A percentile compares a stretch with the other conserved stretches of the same genome.
These are phyloP conservation scores for Corinectria fuckeliana DNA, from an alignment of 2,329 filamentous ascomycete species.

Conservation along the genomic window DNA sequence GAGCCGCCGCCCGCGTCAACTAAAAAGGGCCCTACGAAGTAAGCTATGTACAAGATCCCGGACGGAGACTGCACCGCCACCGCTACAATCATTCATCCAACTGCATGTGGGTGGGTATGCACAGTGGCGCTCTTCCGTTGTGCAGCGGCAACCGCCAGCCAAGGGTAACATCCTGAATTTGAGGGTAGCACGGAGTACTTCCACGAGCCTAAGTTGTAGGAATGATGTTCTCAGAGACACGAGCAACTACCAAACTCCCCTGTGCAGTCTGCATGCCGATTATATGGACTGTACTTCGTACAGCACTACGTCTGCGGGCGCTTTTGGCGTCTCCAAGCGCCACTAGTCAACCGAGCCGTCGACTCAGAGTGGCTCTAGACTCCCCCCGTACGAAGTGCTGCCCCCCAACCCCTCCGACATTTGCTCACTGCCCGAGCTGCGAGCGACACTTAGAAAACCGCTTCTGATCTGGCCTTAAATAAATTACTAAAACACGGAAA, in stretches of 20 bases:
- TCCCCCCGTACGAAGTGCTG: not conserved
- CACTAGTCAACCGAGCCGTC: not conserved
- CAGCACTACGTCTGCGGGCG: too few relatives aligned
- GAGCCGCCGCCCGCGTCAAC: not conserved
- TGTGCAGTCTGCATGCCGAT: too few relatives aligned
- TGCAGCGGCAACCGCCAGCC: not conserved
- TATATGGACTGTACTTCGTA: too few relatives aligned
- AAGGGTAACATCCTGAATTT: not conserved
- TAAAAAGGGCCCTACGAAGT: not conserved
- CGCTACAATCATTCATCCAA: not conserved
- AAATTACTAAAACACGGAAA: not conserved
- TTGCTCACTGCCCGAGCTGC: not conserved
- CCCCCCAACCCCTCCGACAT: not conserved
- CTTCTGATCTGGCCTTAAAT: not conserved
- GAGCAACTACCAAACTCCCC: not conserved
- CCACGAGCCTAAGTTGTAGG: too few relatives aligned
- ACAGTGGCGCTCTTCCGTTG: not conserved
- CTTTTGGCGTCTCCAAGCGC: not conserved
- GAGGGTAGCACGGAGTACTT: not conserved
- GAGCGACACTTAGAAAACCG: not conserved
- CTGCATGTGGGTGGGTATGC: not conserved
- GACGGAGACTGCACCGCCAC: constrained; percentile 18
- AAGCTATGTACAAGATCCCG: not conserved
- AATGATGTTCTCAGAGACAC: not conserved
- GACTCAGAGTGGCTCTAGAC: not conserved